Evolutionary conservation across 2,329 filamentous ascomycete species (phyloP).

Genomic region (Kalaharituber pfeilii): DNA sequence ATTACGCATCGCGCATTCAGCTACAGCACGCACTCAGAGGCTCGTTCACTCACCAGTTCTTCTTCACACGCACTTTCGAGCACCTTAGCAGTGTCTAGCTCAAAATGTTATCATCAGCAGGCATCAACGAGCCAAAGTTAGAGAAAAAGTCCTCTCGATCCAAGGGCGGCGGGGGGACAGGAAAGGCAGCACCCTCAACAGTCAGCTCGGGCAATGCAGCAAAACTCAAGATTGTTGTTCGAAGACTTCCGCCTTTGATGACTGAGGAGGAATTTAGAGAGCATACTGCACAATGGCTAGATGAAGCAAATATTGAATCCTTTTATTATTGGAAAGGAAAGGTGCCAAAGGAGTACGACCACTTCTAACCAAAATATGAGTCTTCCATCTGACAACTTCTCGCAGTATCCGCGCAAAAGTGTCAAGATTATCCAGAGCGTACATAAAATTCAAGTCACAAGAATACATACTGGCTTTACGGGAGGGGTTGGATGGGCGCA

Average conservation of each 20-base stretch:
- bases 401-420: slow-evolving; percentile 56
- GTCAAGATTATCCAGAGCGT: slow-evolving; percentile 62
- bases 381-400: neutral
- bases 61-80: no score
- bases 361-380: slow-evolving; percentile 1
- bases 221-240: slow-evolving; percentile 60
- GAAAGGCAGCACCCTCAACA: slow-evolving; percentile 29
- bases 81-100: no score
- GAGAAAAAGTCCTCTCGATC: neutral
- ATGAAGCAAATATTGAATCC: slow-evolving; percentile 71
- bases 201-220: slow-evolving; percentile 28
- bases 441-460: slow-evolving; percentile 61
- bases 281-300: slow-evolving; percentile 39
- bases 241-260: slow-evolving; percentile 71
- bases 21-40: no score
- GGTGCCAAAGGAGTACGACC: slow-evolving; percentile 60
- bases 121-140: neutral
- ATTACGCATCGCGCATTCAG: no score
- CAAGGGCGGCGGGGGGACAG: neutral
- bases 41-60: no score
- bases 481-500: slow-evolving; percentile 47
- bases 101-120: neutral
- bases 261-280: slow-evolving; percentile 59
- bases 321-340: slow-evolving; percentile 56
- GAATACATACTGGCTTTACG: slow-evolving; percentile 50